phyloP scores from a whole-genome alignment of 352 stramenopile genomes.

The Thalassiosira hispida region DNA sequence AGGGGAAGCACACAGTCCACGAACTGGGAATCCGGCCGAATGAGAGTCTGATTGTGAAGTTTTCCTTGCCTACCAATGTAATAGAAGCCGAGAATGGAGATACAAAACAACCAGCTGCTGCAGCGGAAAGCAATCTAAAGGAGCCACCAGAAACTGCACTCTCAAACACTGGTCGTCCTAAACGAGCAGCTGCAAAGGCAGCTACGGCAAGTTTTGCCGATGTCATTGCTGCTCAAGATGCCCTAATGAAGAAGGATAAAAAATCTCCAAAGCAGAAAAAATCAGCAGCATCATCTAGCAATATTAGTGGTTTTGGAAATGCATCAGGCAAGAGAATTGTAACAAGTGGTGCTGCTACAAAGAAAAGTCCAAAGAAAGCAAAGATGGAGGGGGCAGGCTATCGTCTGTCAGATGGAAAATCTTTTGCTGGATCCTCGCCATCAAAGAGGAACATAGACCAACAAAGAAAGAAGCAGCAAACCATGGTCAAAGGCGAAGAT shows the following conservation, averaged over 20 bases:
- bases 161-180: slow-evolving; percentile 26
- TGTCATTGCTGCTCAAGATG: slow-evolving; percentile 71
- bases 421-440: slow-evolving; percentile 16
- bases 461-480: slow-evolving; percentile 10
- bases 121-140: not conserved
- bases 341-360: slow-evolving; percentile 2
- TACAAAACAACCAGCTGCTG: slow-evolving; percentile 7
- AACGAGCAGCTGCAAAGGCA: slow-evolving; percentile 63
- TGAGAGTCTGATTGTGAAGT: slow-evolving; percentile 53
- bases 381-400: slow-evolving; percentile 61
- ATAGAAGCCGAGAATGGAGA: not conserved
- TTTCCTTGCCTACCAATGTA: slow-evolving; percentile 6
- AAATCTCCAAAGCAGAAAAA: slow-evolving; percentile 28
- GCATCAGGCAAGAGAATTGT: slow-evolving; percentile 5
- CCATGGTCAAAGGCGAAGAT: slow-evolving; percentile 47
- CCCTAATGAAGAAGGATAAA: slow-evolving; percentile 46
- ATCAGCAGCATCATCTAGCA: not conserved
- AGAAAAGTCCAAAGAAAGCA: slow-evolving; percentile 27
- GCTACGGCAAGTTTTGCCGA: slow-evolving; percentile 65
- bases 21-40: slow-evolving; percentile 47
- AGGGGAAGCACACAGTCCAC: slow-evolving; percentile 27
- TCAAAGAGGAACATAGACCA: slow-evolving; percentile 7
- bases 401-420: slow-evolving; percentile 46
- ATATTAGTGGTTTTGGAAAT: slow-evolving; percentile 21
- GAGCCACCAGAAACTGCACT: not conserved